These are phyloP conservation scores for Gymnopilus junonius DNA, from an alignment of 768 basidiomycete species.

Conservation along the genomic window DNA sequence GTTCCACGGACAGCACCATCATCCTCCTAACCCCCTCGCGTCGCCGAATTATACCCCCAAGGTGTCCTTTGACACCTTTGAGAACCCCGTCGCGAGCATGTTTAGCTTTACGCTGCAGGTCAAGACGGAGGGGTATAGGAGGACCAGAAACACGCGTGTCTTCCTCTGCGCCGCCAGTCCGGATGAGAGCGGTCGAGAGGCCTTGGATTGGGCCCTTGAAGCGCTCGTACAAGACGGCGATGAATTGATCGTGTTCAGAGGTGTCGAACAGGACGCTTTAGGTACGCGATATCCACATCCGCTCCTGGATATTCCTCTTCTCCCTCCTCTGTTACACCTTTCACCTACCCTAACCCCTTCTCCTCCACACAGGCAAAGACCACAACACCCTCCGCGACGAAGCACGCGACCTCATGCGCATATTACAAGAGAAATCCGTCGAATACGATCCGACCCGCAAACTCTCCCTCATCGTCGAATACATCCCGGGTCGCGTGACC, in stretches of 20 bases:
- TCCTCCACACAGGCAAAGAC: slow-evolving; percentile 68
- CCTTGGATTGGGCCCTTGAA: slow-evolving; percentile 92
- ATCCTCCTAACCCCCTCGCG: slow-evolving; percentile 5
- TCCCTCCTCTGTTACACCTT: neutral
- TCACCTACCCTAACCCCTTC: neutral
- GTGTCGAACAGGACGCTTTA: slow-evolving; percentile 85
- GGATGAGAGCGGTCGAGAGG: slow-evolving; percentile 87
- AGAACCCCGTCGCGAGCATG: slow-evolving; percentile 80
- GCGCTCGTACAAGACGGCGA: slow-evolving; percentile 86
- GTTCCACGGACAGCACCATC: slow-evolving; percentile 4
- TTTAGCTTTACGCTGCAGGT: slow-evolving; percentile 88
- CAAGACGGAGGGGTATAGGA: slow-evolving; percentile 80
- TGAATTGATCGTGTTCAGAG: slow-evolving; percentile 90
- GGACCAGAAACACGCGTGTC: slow-evolving; percentile 78
- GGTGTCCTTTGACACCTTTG: slow-evolving; percentile 89
- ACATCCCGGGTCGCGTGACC: slow-evolving; percentile 89
- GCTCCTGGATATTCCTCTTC: too few relatives aligned
- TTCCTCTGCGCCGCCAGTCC: slow-evolving; percentile 89
- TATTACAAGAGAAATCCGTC: slow-evolving; percentile 79
- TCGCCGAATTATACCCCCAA: slow-evolving; percentile 55
- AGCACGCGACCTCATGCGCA: slow-evolving; percentile 79
- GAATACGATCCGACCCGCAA: slow-evolving; percentile 81
- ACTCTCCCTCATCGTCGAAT: slow-evolving; percentile 91
- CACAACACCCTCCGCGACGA: slow-evolving; percentile 82
- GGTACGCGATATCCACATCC: too few relatives aligned